Base-by-base conservation (phyloP, 805 yeast species). In the Nakazawaea peltata region DNA sequence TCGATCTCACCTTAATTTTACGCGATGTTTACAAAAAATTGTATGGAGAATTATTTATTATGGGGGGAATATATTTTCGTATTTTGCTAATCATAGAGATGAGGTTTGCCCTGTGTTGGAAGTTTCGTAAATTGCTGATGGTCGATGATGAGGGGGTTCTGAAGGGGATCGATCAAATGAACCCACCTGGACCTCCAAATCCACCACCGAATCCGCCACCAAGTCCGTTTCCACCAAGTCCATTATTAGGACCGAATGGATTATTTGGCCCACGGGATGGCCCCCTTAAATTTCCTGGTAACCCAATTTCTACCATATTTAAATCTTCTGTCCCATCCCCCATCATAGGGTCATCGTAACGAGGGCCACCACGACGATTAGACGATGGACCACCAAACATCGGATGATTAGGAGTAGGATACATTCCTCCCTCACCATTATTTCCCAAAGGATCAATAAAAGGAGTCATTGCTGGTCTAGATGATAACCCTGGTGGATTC, bases 341-440 rank as follows among this genome's bases (percentile, higher is more conserved):
- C 11, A 63, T 53, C 31, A 59, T 46, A 0, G 79, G 79, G 38
- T 71, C 75, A 44, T 71, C 77, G 43, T 51, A 70, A 23, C 78
- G 46, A 5, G 76, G 69, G 4, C 76, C 75, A 0, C 66, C 65
- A 28, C 54, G 57, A 6, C 41, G 41, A 8, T 30, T 30, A n/a
- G 44, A 44, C 13, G 59, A 60, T 7, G 16, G 10, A 4, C 32
- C 33, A 9, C 39, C 31, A 44, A 74, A 75, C 7, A 75, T 37
- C 1, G 79, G 80, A 46, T 75, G 78, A 29, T 65, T 50, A 2
- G 60, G 46, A 4, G 70, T 61, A 1, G 77, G 75, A 36, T 67
- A 54, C 81, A 75, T 74, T 0, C 81, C 81, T 11, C 74, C 72
- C 21, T 37, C 41, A 4, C 38, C 13, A 21, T 41, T 36, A 0